These are phyloP conservation scores for Carnegiea gigantea DNA, from an alignment of 179 eudicot genomes.

Conservation along the genomic window DNA sequence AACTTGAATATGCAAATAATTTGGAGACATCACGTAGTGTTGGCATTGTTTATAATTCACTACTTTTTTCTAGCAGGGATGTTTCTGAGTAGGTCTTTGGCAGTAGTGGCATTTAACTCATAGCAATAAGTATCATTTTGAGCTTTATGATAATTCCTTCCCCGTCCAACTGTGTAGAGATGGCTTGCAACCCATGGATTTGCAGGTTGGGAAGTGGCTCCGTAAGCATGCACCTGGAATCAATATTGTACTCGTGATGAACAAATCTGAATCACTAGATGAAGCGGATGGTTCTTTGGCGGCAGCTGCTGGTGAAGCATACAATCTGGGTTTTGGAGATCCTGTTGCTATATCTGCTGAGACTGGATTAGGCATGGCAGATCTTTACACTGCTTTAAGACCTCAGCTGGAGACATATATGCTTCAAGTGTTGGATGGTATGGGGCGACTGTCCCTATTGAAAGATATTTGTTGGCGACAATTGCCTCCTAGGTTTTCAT, in stretches of 20 bases:
- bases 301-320: conserved; percentile 84
- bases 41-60: background rate
- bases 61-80: background rate
- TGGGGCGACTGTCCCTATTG: background rate
- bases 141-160: conserved; percentile 15
- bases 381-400: conserved; percentile 61
- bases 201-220: conserved; percentile 98
- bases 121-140: background rate
- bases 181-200: conserved; percentile 92
- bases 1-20: background rate
- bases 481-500: background rate
- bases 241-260: conserved; percentile 77
- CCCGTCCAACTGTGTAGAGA: conserved; percentile 52
- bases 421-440: conserved; percentile 56
- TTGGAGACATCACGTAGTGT: background rate
- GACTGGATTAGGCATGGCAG: conserved; percentile 89
- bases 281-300: conserved; percentile 75
- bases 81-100: background rate
- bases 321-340: conserved; percentile 86
- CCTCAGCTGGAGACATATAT: conserved; percentile 74
- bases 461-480: background rate
- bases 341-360: conserved; percentile 96
- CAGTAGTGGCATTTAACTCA: background rate
- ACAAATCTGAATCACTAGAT: conserved; percentile 90
- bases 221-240: conserved; percentile 78